phyloP scores from a whole-genome alignment of 495 filamentous ascomycete genomes.

The Penicilliopsis zonata region DNA sequence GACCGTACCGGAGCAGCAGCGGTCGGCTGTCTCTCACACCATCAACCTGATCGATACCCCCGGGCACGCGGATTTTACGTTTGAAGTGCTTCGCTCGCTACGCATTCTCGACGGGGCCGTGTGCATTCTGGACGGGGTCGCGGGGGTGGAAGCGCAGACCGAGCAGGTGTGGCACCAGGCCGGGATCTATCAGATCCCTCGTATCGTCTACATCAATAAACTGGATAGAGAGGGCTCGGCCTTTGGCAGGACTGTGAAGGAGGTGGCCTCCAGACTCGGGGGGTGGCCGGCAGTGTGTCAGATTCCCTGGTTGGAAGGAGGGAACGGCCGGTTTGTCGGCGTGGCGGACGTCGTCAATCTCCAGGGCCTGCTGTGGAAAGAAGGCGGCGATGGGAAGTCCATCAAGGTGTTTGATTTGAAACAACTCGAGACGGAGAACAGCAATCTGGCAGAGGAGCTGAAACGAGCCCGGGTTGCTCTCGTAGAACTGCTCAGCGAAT shows the following conservation, averaged over 20 bases:
- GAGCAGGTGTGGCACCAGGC: slow-evolving; percentile 96
- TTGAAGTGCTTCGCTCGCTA: slow-evolving; percentile 88
- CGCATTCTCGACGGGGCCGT: slow-evolving; percentile 91
- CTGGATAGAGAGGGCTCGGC: slow-evolving; percentile 89
- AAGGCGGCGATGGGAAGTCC: slow-evolving; percentile 55
- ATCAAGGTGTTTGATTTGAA: slow-evolving; percentile 39
- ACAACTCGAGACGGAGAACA: slow-evolving; percentile 39
- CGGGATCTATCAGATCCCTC: slow-evolving; percentile 69
- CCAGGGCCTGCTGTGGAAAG: slow-evolving; percentile 38
- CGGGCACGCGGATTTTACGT: slow-evolving; percentile 96
- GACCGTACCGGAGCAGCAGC: slow-evolving; percentile 6
- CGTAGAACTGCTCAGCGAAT: slow-evolving; percentile 72
- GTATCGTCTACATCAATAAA: slow-evolving; percentile 89
- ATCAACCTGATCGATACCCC: slow-evolving; percentile 97
- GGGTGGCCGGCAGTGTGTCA: slow-evolving; percentile 88
- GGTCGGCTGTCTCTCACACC: slow-evolving; percentile 42
- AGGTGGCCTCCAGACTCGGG: slow-evolving; percentile 65
- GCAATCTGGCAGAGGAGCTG: slow-evolving; percentile 53
- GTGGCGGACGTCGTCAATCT: slow-evolving; percentile 69
- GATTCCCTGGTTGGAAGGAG: slow-evolving; percentile 79
- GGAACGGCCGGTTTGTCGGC: slow-evolving; percentile 63
- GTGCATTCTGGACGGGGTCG: slow-evolving; percentile 92
- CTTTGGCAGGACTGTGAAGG: slow-evolving; percentile 75
- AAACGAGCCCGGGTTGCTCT: slow-evolving; percentile 63
- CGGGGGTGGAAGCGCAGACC: slow-evolving; percentile 95